These are phyloP conservation scores for Venturia carpophila DNA, from an alignment of 2,329 filamentous ascomycete species.

Conservation along the genomic window DNA sequence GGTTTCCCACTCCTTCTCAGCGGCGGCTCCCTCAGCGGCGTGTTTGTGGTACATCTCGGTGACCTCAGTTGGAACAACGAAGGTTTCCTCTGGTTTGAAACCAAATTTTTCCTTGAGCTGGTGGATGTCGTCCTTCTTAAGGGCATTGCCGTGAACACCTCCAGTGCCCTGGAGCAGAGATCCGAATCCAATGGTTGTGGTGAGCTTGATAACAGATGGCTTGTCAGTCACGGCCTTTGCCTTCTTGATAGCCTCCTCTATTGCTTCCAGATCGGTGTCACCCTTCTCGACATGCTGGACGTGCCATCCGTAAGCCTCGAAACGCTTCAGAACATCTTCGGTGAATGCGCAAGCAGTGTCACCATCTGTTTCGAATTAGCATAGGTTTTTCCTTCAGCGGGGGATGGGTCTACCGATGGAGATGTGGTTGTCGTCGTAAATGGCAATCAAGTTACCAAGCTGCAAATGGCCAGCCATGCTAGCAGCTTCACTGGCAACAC, in stretches of 20 bases:
- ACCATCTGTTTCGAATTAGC: conserved; percentile 53
- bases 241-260: conserved; percentile 80
- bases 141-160: conserved; percentile 90
- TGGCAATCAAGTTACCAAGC: conserved; percentile 91
- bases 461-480: conserved; percentile 93
- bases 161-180: conserved; percentile 88
- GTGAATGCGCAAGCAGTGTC: conserved; percentile 96
- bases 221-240: conserved; percentile 87
- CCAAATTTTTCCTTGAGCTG: conserved; percentile 92
- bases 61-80: conserved; percentile 88
- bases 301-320: conserved; percentile 97
- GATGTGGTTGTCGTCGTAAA: conserved; percentile 99
- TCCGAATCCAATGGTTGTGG: conserved; percentile 94
- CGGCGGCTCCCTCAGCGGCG: conserved; percentile 74
- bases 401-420: conserved; percentile 52
- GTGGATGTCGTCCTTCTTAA: conserved; percentile 91
- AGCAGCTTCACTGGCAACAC: conserved; percentile 85
- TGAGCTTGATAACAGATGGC: conserved; percentile 93
- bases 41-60: conserved; percentile 87
- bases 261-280: conserved; percentile 77
- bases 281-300: conserved; percentile 75
- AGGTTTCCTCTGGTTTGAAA: conserved; percentile 89
- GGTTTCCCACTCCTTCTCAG: conserved; percentile 92
- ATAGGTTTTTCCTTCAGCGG: conserved; percentile 16
- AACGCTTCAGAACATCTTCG: conserved; percentile 89